Evolutionary conservation across 2,329 filamentous ascomycete genomes (phyloP), one percentile per base, ranked within the genome.

Genomic region (Ceratocystiopsis minuta): DNA sequence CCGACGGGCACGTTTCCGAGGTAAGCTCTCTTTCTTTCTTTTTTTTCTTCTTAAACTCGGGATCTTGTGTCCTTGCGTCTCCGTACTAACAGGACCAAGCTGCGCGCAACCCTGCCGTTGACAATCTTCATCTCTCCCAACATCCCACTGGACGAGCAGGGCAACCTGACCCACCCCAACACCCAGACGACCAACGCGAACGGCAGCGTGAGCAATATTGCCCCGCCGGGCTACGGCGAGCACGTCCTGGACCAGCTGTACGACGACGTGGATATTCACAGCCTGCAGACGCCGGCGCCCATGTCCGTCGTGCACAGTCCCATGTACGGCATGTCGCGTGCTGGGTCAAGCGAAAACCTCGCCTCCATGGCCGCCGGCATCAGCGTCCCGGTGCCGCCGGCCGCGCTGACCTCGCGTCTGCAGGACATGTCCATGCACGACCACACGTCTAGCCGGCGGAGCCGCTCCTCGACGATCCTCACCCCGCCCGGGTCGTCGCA

Each of bases 101-200:
- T 95, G 41, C 80, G 88, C 41, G 88, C 88, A 38, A 90, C 86
- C 36, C 73, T 96, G 31, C 87, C 90, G 2, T 73, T 96, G 15
- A 85, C 85, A 42, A 78, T 98, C 34, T 95, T 94, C 61, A 95
- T 96, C 50, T 98, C 90, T 6, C 88, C 90, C 0, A 90, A 90
- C 54, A 76, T 94, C 52, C 80, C 85, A 0, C 73, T 95, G 34
- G 84, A 90, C 52, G 85, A 93, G 41, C 74, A 88, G 46, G 90
- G 93, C 51, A 79, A 82, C 52, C 69, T 96, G 2, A 65, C 83
- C 41, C 67, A 70, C 41, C 70, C 75, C 3, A 17, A 37, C 53
- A 64, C 64, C n/a, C 67, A 70, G 51, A 65, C 54, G 55, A 64
- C 45, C 60, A 66, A 50, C 56, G 64, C 61, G 32, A 62, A 62